These are phyloP conservation scores for Yamadazyma siamensis DNA, from an alignment of 1,139 yeast species.

Conservation along the genomic window DNA sequence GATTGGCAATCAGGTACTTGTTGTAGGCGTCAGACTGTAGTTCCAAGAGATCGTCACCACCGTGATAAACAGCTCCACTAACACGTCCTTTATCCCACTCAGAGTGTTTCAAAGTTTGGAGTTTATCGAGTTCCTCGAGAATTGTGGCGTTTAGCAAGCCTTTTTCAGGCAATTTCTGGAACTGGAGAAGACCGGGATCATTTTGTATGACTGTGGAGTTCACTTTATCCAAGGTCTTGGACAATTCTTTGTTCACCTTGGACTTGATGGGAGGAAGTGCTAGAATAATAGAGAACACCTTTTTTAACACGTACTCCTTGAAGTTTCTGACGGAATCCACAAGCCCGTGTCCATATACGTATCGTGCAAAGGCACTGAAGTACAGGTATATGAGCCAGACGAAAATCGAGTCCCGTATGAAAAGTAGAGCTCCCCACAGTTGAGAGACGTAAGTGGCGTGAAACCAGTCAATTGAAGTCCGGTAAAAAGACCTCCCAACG, in stretches of 20 bases:
- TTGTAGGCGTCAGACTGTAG: constrained; percentile 77
- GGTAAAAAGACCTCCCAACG: background rate
- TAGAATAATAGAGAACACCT: constrained; percentile 33
- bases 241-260: constrained; percentile 61
- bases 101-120: constrained; percentile 56
- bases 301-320: constrained; percentile 8
- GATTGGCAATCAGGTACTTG: constrained; percentile 83
- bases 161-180: constrained; percentile 48
- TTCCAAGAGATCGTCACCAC: constrained; percentile 70
- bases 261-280: constrained; percentile 52
- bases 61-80: constrained; percentile 96
- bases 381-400: constrained; percentile 15
- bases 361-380: constrained; percentile 8
- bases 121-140: constrained; percentile 44
- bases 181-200: constrained; percentile 44
- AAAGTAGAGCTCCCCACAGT: constrained; percentile 13
- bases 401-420: constrained; percentile 27
- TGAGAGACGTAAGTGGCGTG: constrained; percentile 8
- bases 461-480: constrained; percentile 2
- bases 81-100: constrained; percentile 84
- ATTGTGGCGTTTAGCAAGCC: constrained; percentile 53
- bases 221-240: constrained; percentile 42
- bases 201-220: constrained; percentile 55
- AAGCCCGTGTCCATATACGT: constrained; percentile 40
- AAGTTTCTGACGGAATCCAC: constrained; percentile 17